Base-by-base conservation (phyloP, 768 basidiomycete species). In the Naganishia kalamii region DNA sequence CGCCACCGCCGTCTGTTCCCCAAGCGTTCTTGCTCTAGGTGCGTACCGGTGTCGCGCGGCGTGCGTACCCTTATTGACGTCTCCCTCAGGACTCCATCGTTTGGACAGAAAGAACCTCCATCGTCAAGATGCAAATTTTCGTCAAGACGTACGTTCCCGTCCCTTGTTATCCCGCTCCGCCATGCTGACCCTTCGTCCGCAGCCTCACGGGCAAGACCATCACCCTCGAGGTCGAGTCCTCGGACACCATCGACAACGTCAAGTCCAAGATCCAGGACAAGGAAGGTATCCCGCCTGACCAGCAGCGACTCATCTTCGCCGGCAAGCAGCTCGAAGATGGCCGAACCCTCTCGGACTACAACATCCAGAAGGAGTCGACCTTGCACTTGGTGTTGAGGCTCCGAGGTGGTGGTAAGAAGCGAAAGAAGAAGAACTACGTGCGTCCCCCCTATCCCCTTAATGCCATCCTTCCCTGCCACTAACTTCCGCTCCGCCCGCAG, bases 321-420 rank as follows among this genome's bases (percentile, higher is more conserved):
- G 94, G 94, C 72, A 97, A 99, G 83, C 94, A 97, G 80, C 88
- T 99, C 72, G 94, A 98, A 83, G 96, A 99, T 81, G 96, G 96
- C 69, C 89, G 92, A 79, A 98, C 78, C 68, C 72, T 81, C 29
- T 85, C 86, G 30, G 75, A 76, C 67, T 75, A 76, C 72, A 75
- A 94, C 84, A 94, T 99, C 77, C 96, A 98, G 83, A 97, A 97
- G 85, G 94, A 98, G 82, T 96, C 92, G 33, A 98, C 94, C 68
- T 88, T 99, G 66, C 94, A 98, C 81, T 80, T 98, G 71, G 94
- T 98, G 70, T 87, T 98, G 67, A 89, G 96, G 75, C 89, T 99
- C 60, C 90, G 93, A 81, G 96, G 96, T 84, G 96, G 96, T 85
- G 92, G 87, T 72, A 97, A 97, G 87, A 98, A 98, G 87, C 88